Percentiles rank a stretch among this genome's conserved stretches.
Conservation (phyloP, 371 early-diverging fungal species). For the Massospora cicadina region DNA sequence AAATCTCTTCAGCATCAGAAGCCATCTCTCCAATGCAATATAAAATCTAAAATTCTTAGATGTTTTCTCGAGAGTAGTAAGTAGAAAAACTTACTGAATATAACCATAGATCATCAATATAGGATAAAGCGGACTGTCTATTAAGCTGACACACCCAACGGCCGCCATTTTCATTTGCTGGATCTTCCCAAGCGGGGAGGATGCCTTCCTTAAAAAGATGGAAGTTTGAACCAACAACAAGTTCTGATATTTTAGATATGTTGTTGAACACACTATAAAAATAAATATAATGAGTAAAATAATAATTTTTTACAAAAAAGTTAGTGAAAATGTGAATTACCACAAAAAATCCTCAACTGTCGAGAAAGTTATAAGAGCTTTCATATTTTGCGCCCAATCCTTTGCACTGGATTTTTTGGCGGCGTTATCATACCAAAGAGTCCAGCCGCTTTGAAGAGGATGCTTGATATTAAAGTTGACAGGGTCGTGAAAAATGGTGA, state of each 20-base stretch:
- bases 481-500: constrained; percentile 35
- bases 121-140: constrained; percentile 44
- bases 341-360: constrained; percentile 97
- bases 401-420: constrained; percentile 46
- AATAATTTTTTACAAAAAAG: constrained; percentile 3
- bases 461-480: constrained; percentile 68
- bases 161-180: constrained; percentile 86
- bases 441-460: constrained; percentile 75
- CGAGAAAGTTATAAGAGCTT: constrained; percentile 63
- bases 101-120: constrained; percentile 72
- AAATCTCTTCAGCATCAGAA: constrained; percentile 56
- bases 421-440: constrained; percentile 86
- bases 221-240: constrained; percentile 72
- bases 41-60: constrained; percentile 51
- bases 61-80: constrained; percentile 5
- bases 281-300: constrained; percentile 2
- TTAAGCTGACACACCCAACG: constrained; percentile 80
- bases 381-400: constrained; percentile 77
- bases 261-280: constrained; percentile 67
- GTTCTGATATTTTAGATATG: constrained; percentile 56
- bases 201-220: constrained; percentile 95
- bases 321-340: constrained; percentile 20
- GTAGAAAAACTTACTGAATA: constrained; percentile 35
- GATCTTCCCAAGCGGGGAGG: constrained; percentile 98
- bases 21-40: constrained; percentile 83